Base-by-base conservation (phyloP, 1,284 basidiomycete genomes). In the Caloboletus inedulis region DNA sequence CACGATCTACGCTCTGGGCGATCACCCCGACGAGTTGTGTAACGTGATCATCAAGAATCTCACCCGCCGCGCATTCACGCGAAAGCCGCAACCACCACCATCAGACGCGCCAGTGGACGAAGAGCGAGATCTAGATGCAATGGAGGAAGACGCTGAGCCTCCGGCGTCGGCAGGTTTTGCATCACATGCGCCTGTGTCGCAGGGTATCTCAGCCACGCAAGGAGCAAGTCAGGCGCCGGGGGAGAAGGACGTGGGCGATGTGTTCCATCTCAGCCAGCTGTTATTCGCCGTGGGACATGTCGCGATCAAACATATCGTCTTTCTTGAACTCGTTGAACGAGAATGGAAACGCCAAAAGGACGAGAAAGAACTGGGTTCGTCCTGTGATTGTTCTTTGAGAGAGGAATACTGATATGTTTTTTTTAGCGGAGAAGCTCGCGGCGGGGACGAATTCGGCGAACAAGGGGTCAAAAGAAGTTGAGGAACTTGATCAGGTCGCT, bases 281-380 rank as follows among this genome's bases (percentile, higher is more conserved):
- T 75, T 99, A 7, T 99, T 98, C 66, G 81, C 92, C 37, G 94
- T 98, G 6, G 97, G 96, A 0, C 96, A 99, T 69, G 90, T 97
- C 18, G 94, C 94, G 7, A 91, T 99, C 72, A 98, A 98, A 71
- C 94, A 99, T 58, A 93, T 98, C 52, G 94, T 97, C 23, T 97
- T 94, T 68, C 82, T 99, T 30, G 96, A 99, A 70, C 78, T 98
- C 40, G 89, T 98, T n/a, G 96, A 99, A 71, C 78, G 95, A 35
- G 96, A 99, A 68, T 91, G 91, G 84, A 99, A 99, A 74, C 78
- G 94, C 14, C 87, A 96, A 69, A 98, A 98, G 73, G 93, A 96
- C 51, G 92, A 92, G 66, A 87, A 83, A 54, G 86, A 81, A 47
- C 79, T 86, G 61, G 87, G 92, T 89, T 63, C 52, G 81, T 70